A percentile compares a stretch with the other conserved stretches of the same genome.
These are phyloP conservation scores for Aspergillus sp. DNA, from an alignment of 2,329 filamentous ascomycete species.

Conservation along the genomic window DNA sequence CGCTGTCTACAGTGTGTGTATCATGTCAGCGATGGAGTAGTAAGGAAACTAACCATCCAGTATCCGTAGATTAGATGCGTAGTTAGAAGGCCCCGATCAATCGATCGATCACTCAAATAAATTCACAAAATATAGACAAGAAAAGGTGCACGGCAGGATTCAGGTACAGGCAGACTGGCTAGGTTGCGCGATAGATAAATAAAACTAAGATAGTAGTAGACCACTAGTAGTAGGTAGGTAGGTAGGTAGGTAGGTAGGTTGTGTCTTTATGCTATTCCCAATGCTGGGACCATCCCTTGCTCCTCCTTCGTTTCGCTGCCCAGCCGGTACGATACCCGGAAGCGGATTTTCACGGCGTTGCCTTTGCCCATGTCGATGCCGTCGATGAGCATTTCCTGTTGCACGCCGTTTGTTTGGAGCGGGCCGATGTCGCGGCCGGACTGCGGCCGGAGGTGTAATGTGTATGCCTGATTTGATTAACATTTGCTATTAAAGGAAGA, in stretches of 20 bases:
- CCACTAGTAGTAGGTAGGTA: too few species aligned
- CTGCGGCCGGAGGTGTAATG: conserved; percentile 80
- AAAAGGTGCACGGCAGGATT: background rate
- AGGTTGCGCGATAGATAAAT: background rate
- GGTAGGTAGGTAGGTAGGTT: too few species aligned
- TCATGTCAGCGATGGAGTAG: too few species aligned
- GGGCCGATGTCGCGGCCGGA: conserved; percentile 74
- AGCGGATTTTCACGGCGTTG: conserved; percentile 80
- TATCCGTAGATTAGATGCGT: background rate
- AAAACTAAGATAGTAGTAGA: background rate
- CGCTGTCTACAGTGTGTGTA: too few species aligned
- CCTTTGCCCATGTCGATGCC: conserved; percentile 73
- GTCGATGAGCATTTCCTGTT: conserved; percentile 76
- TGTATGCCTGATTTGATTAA: conserved; percentile 62
- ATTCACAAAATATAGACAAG: conserved; percentile 11
- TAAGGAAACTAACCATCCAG: too few species aligned
- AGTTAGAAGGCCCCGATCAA: too few species aligned
- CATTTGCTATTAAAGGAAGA: background rate
- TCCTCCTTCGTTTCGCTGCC: conserved; percentile 66
- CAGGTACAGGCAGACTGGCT: background rate
- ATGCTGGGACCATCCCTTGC: conserved; percentile 78
- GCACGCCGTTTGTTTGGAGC: conserved; percentile 71
- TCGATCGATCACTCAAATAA: background rate
- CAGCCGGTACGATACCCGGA: conserved; percentile 79
- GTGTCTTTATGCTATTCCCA: conserved; percentile 64